A percentile compares a stretch with the other conserved stretches of the same genome.
phyloP scores from a whole-genome alignment of 225 moss, liverwort and hornwort species.

The Sphagnum contortum region DNA sequence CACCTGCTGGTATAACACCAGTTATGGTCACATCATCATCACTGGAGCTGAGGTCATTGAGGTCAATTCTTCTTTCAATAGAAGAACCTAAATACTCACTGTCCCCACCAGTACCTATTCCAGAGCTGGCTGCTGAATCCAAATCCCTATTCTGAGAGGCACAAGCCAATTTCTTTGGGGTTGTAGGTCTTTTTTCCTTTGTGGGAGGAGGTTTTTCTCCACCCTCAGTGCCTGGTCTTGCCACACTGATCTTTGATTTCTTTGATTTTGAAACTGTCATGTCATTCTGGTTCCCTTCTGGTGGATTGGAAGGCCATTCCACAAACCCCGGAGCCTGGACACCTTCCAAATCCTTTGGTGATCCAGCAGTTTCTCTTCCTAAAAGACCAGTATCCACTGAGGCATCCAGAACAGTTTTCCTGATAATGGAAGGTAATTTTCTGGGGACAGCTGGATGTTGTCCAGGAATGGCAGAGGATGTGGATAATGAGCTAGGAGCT shows the following conservation, averaged over 20 bases:
- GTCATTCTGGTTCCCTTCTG: too few species aligned
- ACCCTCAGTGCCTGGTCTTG: conserved; percentile 5
- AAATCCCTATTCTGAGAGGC: conserved; percentile 6
- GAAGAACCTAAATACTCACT: conserved; percentile 1
- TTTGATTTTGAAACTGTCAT: not conserved
- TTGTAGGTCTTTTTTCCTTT: conserved; percentile 5
- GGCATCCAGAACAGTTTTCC: conserved; percentile 1
- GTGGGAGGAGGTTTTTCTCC: not conserved
- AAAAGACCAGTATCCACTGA: conserved; percentile 21
- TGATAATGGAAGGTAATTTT: not conserved
- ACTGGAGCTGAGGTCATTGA: conserved; percentile 19
- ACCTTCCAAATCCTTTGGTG: too few species aligned
- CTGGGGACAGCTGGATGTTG: not conserved
- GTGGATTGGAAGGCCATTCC: too few species aligned
- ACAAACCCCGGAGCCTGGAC: too few species aligned
- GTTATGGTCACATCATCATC: conserved; percentile 40
- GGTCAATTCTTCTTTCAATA: conserved; percentile 15
- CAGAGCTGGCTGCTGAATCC: not conserved
- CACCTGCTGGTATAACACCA: conserved; percentile 10
- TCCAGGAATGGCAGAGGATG: not conserved
- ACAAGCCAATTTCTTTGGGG: not conserved
- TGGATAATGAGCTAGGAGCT: conserved; percentile 11
- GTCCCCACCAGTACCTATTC: conserved; percentile 11
- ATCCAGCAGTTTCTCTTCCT: not conserved
- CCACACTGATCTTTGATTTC: conserved; percentile 16